These are phyloP conservation scores for Schizothecium vesticola DNA, from an alignment of 495 filamentous ascomycete species.

Conservation along the genomic window DNA sequence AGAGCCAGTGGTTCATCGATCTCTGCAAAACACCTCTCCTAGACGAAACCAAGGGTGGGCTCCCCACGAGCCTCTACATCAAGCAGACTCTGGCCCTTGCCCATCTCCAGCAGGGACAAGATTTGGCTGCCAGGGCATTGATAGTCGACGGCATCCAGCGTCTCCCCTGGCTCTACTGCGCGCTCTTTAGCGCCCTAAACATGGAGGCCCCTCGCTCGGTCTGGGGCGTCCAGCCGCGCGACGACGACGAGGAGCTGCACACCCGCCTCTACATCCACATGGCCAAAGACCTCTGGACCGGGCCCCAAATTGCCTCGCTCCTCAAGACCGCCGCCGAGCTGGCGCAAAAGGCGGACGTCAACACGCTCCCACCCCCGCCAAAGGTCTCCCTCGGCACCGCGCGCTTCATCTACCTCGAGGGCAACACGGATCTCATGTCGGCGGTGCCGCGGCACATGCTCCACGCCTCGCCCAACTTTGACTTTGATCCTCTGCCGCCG, in stretches of 20 bases:
- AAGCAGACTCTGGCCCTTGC: conserved; percentile 70
- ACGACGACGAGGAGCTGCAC: conserved; percentile 64
- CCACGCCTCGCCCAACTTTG: conserved; percentile 45
- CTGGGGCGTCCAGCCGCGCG: conserved; percentile 71
- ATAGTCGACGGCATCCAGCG: conserved; percentile 60
- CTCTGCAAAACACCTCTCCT: conserved; percentile 58
- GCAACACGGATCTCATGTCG: conserved; percentile 59
- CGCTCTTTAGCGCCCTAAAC: conserved; percentile 71
- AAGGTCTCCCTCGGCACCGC: conserved; percentile 52
- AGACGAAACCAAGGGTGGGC: conserved; percentile 37
- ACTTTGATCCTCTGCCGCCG: conserved; percentile 69
- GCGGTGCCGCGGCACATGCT: conserved; percentile 52
- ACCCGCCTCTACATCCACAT: conserved; percentile 73
- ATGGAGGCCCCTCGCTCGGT: conserved; percentile 68
- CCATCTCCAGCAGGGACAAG: conserved; percentile 61
- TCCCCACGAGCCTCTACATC: conserved; percentile 52
- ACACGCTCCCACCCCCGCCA: conserved; percentile 36
- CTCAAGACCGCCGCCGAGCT: conserved; percentile 64
- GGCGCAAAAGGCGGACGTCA: conserved; percentile 36
- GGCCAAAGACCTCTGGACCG: conserved; percentile 88
- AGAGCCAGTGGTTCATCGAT: conserved; percentile 69
- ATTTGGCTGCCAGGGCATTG: conserved; percentile 54
- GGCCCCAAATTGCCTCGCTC: conserved; percentile 62
- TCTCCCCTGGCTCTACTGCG: conserved; percentile 75
- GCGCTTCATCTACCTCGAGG: conserved; percentile 72